These are phyloP conservation scores for Coleophoma eucalyptorum DNA, from an alignment of 2,329 filamentous ascomycete species.

Conservation along the genomic window DNA sequence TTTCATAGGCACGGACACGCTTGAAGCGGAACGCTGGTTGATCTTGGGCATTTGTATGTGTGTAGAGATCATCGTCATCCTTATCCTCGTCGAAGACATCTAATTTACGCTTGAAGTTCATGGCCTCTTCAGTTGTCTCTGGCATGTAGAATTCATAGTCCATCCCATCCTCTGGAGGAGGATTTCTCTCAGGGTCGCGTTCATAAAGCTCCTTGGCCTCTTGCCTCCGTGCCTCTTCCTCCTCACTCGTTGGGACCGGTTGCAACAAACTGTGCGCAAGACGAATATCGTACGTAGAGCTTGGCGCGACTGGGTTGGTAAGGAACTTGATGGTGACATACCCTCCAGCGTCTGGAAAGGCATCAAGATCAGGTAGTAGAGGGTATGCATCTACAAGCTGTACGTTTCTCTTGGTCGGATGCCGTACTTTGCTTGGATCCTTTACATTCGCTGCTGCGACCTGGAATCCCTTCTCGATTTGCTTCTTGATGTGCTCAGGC, in stretches of 20 bases:
- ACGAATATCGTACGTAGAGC: slow-evolving; percentile 52
- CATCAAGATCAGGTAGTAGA: slow-evolving; percentile 61
- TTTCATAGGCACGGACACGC: slow-evolving; percentile 62
- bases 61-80: slow-evolving; percentile 51
- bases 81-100: slow-evolving; percentile 52
- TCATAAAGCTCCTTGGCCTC: slow-evolving; percentile 50
- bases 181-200: slow-evolving; percentile 50
- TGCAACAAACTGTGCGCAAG: slow-evolving; percentile 58
- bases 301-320: slow-evolving; percentile 56
- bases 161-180: slow-evolving; percentile 53
- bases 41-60: slow-evolving; percentile 39
- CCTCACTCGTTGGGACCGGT: slow-evolving; percentile 51
- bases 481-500: slow-evolving; percentile 63
- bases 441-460: slow-evolving; percentile 49
- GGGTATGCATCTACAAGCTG: slow-evolving; percentile 57
- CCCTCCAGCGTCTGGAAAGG: slow-evolving; percentile 66
- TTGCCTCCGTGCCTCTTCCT: slow-evolving; percentile 42
- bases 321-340: slow-evolving; percentile 69
- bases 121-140: slow-evolving; percentile 41
- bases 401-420: slow-evolving; percentile 52
- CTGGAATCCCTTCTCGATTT: slow-evolving; percentile 61
- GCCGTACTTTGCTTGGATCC: slow-evolving; percentile 49
- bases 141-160: slow-evolving; percentile 67
- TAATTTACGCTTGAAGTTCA: slow-evolving; percentile 57
- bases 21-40: slow-evolving; percentile 56